phyloP scores from a whole-genome alignment of 2,329 filamentous ascomycete species.

The Ramichloridium luteum region DNA sequence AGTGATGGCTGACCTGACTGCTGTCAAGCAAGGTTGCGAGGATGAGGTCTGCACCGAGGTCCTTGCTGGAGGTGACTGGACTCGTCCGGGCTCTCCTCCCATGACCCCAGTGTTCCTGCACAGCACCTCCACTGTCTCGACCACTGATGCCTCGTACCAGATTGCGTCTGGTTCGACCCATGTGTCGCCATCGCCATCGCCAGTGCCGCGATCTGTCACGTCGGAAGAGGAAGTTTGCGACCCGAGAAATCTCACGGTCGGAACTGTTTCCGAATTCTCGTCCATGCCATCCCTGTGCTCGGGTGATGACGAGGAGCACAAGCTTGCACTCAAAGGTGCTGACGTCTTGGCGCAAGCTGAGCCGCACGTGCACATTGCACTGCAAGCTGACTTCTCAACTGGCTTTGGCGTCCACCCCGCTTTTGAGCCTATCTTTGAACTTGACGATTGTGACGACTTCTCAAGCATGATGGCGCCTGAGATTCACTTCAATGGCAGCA shows the following conservation, averaged over 20 bases:
- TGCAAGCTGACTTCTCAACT: constrained; percentile 31
- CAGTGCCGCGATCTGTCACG: constrained; percentile 56
- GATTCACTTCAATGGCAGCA: constrained; percentile 49
- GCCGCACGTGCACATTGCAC: constrained; percentile 27
- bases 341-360: constrained; percentile 20
- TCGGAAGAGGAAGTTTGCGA: constrained; percentile 69
- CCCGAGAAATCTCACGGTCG: constrained; percentile 74
- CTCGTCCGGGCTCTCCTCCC: constrained; percentile 65
- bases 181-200: constrained; percentile 70
- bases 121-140: constrained; percentile 48
- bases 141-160: constrained; percentile 48
- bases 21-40: constrained; percentile 59
- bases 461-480: constrained; percentile 59
- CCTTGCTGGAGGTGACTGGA: constrained; percentile 63
- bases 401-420: constrained; percentile 51
- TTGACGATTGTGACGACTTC: constrained; percentile 86
- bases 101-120: constrained; percentile 73
- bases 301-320: constrained; percentile 41
- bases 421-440: constrained; percentile 78
- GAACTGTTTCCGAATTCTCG: constrained; percentile 50
- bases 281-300: constrained; percentile 49
- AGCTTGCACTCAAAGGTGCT: constrained; percentile 37
- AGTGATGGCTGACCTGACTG: constrained; percentile 40
- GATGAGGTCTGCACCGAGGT: constrained; percentile 59
- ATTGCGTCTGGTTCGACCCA: constrained; percentile 53